These are phyloP conservation scores for Asclepias syriaca DNA, from an alignment of 257 asterid genomes.

Conservation along the genomic window DNA sequence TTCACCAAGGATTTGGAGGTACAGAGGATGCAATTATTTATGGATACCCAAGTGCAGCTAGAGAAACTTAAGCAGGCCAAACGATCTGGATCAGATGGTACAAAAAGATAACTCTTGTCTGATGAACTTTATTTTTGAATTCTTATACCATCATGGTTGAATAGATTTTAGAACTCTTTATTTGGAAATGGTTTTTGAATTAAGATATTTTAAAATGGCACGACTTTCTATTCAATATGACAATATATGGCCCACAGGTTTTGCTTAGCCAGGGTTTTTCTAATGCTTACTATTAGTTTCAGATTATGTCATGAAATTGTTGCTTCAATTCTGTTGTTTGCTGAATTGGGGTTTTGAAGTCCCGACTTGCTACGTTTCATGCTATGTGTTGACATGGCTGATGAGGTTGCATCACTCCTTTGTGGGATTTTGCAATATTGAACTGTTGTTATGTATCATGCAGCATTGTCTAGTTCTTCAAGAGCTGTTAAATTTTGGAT, in stretches of 20 bases:
- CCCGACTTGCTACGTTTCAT: background rate
- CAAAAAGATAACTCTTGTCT: background rate
- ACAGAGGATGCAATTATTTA: constrained; percentile 71
- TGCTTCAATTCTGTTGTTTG: background rate
- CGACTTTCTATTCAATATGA: background rate
- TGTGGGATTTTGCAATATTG: background rate
- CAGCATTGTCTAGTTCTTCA: background rate
- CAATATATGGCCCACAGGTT: background rate
- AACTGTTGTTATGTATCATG: background rate
- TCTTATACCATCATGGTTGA: background rate
- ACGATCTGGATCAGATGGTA: constrained; percentile 64
- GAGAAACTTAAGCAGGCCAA: constrained; percentile 55
- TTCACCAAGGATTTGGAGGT: constrained; percentile 83
- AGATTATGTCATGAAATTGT: background rate
- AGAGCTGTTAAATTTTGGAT: background rate
- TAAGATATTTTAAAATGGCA: background rate
- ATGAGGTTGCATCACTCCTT: background rate
- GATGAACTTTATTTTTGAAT: background rate
- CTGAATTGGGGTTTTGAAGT: background rate
- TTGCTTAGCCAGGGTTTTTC: background rate
- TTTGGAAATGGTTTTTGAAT: constrained; percentile 1
- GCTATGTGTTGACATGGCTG: background rate
- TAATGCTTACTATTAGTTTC: background rate
- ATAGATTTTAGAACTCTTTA: background rate
- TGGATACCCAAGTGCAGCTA: constrained; percentile 68